phyloP scores from a whole-genome alignment of 148 eudicot genomes.

The Agrostemma githago region DNA sequence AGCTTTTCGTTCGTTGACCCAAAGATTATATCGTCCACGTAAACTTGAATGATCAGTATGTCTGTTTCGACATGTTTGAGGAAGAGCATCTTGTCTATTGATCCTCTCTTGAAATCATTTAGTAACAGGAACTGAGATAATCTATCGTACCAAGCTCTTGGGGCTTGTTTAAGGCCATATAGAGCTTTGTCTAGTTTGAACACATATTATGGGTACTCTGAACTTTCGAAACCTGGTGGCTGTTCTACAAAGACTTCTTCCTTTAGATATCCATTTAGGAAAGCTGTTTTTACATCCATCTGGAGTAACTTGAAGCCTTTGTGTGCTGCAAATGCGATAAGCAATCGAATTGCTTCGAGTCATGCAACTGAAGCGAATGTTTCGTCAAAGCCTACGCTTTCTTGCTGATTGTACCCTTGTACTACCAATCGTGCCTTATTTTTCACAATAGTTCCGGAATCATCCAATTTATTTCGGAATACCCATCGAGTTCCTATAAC shows the following conservation, averaged over 20 bases:
- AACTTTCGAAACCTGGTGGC: background rate
- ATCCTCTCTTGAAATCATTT: background rate
- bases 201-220: background rate
- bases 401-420: background rate
- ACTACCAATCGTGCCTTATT: background rate
- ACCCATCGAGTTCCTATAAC: background rate
- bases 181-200: background rate
- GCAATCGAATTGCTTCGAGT: background rate
- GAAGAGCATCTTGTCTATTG: background rate
- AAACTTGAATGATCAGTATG: background rate
- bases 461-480: background rate
- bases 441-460: background rate
- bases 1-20: background rate
- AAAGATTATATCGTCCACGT: background rate
- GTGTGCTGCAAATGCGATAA: background rate
- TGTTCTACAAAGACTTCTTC: background rate
- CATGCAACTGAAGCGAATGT: background rate
- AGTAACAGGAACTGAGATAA: background rate
- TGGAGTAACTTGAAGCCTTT: background rate
- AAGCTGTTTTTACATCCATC: background rate
- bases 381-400: background rate
- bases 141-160: background rate
- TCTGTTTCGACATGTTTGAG: background rate
- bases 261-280: background rate
- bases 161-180: background rate